These are phyloP conservation scores for Suillus decipiens DNA, from an alignment of 768 basidiomycete species.

Conservation along the genomic window DNA sequence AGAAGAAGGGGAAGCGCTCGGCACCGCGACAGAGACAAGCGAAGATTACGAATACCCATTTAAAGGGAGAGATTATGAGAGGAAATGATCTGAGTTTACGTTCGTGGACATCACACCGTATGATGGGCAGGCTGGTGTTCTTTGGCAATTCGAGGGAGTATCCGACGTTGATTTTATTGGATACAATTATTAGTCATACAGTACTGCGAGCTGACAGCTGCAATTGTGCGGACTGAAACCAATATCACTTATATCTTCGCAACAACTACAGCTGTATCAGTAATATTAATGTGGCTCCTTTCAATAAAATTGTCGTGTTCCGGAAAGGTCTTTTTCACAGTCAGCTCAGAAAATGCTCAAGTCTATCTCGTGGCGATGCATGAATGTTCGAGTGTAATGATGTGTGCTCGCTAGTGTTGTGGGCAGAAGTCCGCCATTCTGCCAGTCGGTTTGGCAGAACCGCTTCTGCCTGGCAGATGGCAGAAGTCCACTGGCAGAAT, in stretches of 20 bases:
- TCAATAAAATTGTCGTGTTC: too few species aligned
- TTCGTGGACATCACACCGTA: neutral
- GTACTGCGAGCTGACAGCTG: neutral
- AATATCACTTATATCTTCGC: neutral
- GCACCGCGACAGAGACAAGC: conserved; percentile 73
- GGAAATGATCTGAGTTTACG: conserved; percentile 3
- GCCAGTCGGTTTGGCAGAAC: too few species aligned
- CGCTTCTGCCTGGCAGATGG: too few species aligned
- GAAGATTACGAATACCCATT: conserved; percentile 86
- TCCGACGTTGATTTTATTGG: neutral
- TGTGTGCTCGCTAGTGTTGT: too few species aligned
- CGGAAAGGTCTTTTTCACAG: neutral
- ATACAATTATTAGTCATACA: neutral
- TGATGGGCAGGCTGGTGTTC: neutral
- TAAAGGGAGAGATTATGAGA: conserved; percentile 73
- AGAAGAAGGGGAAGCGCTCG: conserved; percentile 82
- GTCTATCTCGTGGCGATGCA: too few species aligned
- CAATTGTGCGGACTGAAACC: neutral
- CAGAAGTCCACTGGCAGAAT: too few species aligned
- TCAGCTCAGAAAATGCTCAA: too few species aligned
- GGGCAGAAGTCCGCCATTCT: too few species aligned
- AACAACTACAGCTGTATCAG: neutral
- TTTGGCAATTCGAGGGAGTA: neutral
- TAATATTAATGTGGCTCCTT: too few species aligned
- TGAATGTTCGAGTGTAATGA: too few species aligned